Base-by-base conservation (phyloP, 2,329 filamentous ascomycete genomes). In the Fusarium sp. region DNA sequence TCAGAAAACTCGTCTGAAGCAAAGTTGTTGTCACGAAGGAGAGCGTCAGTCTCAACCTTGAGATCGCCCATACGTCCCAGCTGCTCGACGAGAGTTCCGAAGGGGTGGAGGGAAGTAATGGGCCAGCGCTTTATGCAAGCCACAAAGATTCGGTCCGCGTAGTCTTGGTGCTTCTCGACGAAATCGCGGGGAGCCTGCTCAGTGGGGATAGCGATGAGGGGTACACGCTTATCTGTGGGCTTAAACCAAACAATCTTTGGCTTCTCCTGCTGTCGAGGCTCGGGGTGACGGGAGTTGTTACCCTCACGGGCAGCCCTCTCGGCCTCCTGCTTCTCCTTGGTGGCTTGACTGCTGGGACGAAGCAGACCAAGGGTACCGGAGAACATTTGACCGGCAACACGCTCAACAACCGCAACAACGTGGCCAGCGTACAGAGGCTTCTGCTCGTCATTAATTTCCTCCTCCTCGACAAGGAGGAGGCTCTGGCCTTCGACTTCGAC, bases 231-330 rank as follows among this genome's bases (percentile, higher is more conserved):
- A 83, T 99, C 96, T 2, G 96, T 99, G 62, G 96, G 96, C 86
- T 99, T 99, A 85, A 99, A 99, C 96, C 96, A 99, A 43, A 99
- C 96, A 82, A 99, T 99, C 89, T 99, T 99, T 69, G 96, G 96
- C 83, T 98, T 98, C 71, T 99, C 96, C 79, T 97, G 94, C 56
- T 81, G 80, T 56, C 94, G 93, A 71, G 92, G 90, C 66, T 94
- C 93, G 71, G 96, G 90, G 55, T 90, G 88, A 68, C 92, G 90
- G 56, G 83, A 82, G 70, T 87, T 87, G 71, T 85, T 87, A 68
- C 94, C 95, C 78, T 98, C 95, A 73, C 95, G 91, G 74, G 94
- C 94, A 72, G 93, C 92, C 69, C 96, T 90, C 84, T 99, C 96
- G 46, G 96, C 96, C 80, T 99, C 96, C 80, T 99, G 96, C 85